A percentile compares a stretch with the other conserved stretches of the same genome.
These are phyloP conservation scores for Amanita fuliginea DNA, from an alignment of 768 basidiomycete species.

Conservation along the genomic window DNA sequence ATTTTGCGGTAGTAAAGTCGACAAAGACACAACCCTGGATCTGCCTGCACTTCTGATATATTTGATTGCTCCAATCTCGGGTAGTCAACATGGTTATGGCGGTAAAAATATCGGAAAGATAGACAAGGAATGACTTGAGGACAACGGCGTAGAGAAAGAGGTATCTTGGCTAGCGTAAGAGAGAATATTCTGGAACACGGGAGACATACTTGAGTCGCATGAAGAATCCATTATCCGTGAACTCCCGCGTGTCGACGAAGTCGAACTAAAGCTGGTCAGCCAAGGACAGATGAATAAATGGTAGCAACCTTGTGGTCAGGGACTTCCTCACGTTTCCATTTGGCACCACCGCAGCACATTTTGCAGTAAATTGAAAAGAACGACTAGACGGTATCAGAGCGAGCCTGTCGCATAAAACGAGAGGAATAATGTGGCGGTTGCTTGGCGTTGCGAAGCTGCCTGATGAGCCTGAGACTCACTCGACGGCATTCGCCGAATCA, in stretches of 20 bases:
- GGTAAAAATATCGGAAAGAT: slow-evolving; percentile 95
- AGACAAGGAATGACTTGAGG: slow-evolving; percentile 93
- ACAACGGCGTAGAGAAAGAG: slow-evolving; percentile 88
- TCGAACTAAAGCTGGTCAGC: slow-evolving; percentile 65
- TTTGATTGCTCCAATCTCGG: slow-evolving; percentile 82
- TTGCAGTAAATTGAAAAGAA: slow-evolving; percentile 22
- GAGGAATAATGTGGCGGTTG: slow-evolving; percentile 9
- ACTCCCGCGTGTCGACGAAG: slow-evolving; percentile 91
- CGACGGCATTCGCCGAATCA: slow-evolving; percentile 27
- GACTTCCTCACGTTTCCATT: slow-evolving; percentile 96
- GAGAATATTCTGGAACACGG: background rate
- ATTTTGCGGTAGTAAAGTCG: slow-evolving; percentile 83
- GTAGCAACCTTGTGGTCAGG: slow-evolving; percentile 87
- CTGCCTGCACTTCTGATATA: slow-evolving; percentile 63
- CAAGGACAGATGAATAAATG: background rate
- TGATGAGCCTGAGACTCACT: background rate
- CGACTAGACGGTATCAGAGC: slow-evolving; percentile 18
- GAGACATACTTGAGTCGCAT: slow-evolving; percentile 77
- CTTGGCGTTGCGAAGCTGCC: background rate
- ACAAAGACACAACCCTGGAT: slow-evolving; percentile 71
- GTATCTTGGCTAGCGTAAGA: slow-evolving; percentile 44
- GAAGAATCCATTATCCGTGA: slow-evolving; percentile 75
- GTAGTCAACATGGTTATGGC: slow-evolving; percentile 95
- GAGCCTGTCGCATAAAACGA: slow-evolving; percentile 43
- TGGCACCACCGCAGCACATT: slow-evolving; percentile 60